Percentiles rank a stretch among this genome's conserved stretches.
Evolutionary conservation across 495 filamentous ascomycete species (phyloP).

Genomic region (Oidiodendron maius): DNA sequence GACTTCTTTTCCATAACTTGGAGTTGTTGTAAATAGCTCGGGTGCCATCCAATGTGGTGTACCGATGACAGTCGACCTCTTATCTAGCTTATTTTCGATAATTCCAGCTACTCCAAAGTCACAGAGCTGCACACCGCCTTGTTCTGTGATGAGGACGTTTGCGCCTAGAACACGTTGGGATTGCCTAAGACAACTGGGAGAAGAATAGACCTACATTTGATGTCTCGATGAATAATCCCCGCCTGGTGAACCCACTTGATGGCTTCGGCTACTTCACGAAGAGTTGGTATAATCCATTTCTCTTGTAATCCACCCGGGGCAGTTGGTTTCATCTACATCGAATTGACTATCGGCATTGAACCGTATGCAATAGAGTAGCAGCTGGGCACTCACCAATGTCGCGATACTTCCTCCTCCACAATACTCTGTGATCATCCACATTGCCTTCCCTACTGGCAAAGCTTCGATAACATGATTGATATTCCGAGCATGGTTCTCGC

Average conservation of each 20-base stretch:
- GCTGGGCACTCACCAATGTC: conserved; percentile 57
- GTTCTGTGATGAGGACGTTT: conserved; percentile 86
- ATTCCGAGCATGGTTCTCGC: conserved; percentile 78
- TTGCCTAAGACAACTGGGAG: not conserved
- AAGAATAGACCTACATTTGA: conserved; percentile 60
- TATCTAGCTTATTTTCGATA: conserved; percentile 75
- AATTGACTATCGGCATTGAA: not conserved
- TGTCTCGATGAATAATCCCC: conserved; percentile 91
- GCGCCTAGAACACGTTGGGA: conserved; percentile 48
- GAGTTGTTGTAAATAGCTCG: conserved; percentile 60
- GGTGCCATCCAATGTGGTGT: conserved; percentile 98
- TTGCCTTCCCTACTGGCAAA: conserved; percentile 73
- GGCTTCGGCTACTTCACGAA: conserved; percentile 80
- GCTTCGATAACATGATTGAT: conserved; percentile 88
- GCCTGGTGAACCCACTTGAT: conserved; percentile 83
- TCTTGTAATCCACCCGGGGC: conserved; percentile 74
- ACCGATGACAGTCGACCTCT: conserved; percentile 87
- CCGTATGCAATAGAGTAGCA: not conserved
- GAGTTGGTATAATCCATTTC: conserved; percentile 82
- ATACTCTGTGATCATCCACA: conserved; percentile 96
- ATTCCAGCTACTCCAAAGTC: conserved; percentile 94
- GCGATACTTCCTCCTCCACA: conserved; percentile 93
- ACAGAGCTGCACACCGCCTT: conserved; percentile 82
- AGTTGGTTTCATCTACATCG: conserved; percentile 42
- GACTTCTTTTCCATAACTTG: conserved; percentile 62